Evolutionary conservation across 2,329 filamentous ascomycete species (phyloP).

Genomic region (Aspergillus oerlinghausenensis): DNA sequence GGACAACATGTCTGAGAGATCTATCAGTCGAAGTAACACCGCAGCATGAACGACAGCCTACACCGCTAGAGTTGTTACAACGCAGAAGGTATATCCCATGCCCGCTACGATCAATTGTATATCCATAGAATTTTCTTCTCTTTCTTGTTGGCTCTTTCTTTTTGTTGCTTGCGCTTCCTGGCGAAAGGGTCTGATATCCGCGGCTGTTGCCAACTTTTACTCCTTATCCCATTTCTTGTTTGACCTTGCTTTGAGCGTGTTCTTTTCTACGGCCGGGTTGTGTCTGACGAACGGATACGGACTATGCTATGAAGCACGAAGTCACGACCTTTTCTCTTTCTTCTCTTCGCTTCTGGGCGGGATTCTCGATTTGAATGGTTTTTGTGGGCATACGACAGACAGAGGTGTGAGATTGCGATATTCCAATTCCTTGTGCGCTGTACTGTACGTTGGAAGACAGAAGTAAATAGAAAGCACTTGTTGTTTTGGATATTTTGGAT

Average conservation of each 20-base stretch:
- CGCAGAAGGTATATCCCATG: neutral
- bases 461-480: neutral
- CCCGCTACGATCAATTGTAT: neutral
- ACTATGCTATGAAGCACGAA: slow-evolving; percentile 6
- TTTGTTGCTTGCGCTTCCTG: neutral
- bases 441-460: neutral
- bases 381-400: neutral
- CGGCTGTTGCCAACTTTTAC: neutral
- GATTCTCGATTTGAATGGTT: neutral
- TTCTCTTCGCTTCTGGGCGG: neutral
- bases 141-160: slow-evolving; percentile 6
- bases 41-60: neutral
- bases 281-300: slow-evolving; percentile 5
- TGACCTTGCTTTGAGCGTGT: slow-evolving; percentile 3
- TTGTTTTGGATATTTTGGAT: neutral
- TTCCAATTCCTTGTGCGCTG: too few species aligned
- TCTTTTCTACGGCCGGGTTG: neutral
- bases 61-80: neutral
- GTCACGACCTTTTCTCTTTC: neutral
- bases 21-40: slow-evolving; percentile 22
- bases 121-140: neutral
- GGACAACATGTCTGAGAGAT: slow-evolving; percentile 27
- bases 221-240: neutral
- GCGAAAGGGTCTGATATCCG: neutral
- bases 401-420: neutral